Evolutionary conservation across 495 filamentous ascomycete species (phyloP), one percentile per base, ranked within the genome.

Genomic region (Platismatia glauca): DNA sequence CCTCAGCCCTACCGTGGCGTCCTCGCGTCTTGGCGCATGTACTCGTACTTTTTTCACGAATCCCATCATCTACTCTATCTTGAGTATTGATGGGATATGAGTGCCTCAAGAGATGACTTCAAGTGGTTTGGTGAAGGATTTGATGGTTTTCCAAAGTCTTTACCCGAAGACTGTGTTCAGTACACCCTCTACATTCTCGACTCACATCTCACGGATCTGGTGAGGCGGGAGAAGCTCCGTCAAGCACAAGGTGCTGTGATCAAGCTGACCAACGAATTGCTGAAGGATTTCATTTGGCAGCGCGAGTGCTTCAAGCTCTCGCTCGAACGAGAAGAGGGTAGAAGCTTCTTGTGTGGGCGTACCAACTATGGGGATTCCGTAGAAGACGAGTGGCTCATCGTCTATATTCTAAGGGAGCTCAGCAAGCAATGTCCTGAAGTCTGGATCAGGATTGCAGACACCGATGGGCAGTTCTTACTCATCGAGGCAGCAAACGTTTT

Each of bases 321-420:
- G 18, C 72, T 88, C 9, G 76, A 75, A 31, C 84, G 84, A 61
- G 79, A 84, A 65, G 79, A 86, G 66, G 83, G 84, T 39, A 50
- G 53, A 37, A 75, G 75, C 29, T 76, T 74, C 34, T 77, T 95
- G 22, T 79, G 81, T 57, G 91, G 91, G 13, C 75, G 78, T 52
- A 94, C 90, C 8, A 87, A 91, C 69, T 97, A 88, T 65, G 92
- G 92, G 9, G 94, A 98, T 73, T 91, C 90, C 5, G 85, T 97
- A 11, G 94, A 96, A 69, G 94, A 98, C 70, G 95, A 97, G 76
- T 98, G 94, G 94, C 82, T 97, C 3, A 85, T 97, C 58, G 91
- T 97, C 33, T 96, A 92, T 73, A 72, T 97, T 15, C 81, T 98
- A n/a, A 84, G 88, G 41, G 87, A 91, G 69, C 74, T 97, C 62